A percentile compares a stretch with the other conserved stretches of the same genome.
These are phyloP conservation scores for Paspalum notatum DNA, from an alignment of 176 grass and related monocot genomes.

Conservation along the genomic window DNA sequence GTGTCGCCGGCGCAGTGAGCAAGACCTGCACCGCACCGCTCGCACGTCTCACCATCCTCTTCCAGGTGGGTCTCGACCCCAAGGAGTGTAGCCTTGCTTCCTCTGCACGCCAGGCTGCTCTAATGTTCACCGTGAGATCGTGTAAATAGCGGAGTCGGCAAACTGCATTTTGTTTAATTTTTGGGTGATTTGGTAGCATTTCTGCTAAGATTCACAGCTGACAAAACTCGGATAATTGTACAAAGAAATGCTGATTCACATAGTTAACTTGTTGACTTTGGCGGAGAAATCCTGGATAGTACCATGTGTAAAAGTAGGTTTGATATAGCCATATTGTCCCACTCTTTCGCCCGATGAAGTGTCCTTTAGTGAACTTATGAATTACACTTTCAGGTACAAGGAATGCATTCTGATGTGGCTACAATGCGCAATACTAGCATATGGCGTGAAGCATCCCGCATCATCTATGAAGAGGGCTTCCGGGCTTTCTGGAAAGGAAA, in stretches of 20 bases:
- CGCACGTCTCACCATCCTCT: conserved; percentile 89
- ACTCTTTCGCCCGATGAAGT: background rate
- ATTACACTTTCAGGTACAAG: conserved; percentile 68
- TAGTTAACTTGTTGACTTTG: background rate
- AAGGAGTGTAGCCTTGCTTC: background rate
- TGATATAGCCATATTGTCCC: no score
- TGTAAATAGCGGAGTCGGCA: background rate
- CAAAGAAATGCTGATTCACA: background rate
- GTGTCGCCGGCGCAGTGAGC: conserved; percentile 86
- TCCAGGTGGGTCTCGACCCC: conserved; percentile 61
- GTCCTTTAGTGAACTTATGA: background rate
- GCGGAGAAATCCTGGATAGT: background rate
- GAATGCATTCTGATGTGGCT: conserved; percentile 89
- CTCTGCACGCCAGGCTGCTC: background rate
- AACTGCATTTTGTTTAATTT: background rate
- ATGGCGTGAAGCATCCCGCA: conserved; percentile 77
- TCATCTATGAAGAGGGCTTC: conserved; percentile 86
- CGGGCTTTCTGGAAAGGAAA: conserved; percentile 96
- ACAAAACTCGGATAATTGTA: background rate
- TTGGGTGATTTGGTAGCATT: background rate
- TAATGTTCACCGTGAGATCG: background rate
- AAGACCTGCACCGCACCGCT: conserved; percentile 98
- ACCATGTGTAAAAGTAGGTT: background rate
- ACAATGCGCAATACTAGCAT: conserved; percentile 70
- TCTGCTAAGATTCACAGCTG: background rate